These are phyloP conservation scores for Debaryomyces robertsiae DNA, from an alignment of 1,139 yeast genomes.

Conservation along the genomic window DNA sequence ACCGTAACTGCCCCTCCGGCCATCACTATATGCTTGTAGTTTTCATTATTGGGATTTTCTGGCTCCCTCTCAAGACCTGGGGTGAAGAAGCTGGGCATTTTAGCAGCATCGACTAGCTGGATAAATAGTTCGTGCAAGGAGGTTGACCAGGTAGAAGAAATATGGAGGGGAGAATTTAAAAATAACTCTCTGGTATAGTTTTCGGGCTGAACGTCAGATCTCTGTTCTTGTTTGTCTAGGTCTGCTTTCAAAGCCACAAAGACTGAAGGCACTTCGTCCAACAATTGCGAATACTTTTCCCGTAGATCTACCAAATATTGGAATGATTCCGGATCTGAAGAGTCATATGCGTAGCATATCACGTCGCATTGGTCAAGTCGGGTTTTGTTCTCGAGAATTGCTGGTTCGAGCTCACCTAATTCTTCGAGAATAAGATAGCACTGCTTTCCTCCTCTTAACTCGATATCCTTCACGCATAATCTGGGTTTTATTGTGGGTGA, in stretches of 20 bases:
- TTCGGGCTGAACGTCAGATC: conserved; percentile 86
- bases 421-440: conserved; percentile 90
- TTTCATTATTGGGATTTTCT: conserved; percentile 45
- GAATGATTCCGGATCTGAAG: conserved; percentile 94
- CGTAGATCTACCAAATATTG: conserved; percentile 75
- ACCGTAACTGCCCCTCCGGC: conserved; percentile 71
- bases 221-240: conserved; percentile 89
- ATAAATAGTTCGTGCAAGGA: conserved; percentile 83
- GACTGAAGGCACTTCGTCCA: conserved; percentile 77
- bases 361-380: conserved; percentile 88
- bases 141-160: conserved; percentile 86
- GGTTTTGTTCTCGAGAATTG: conserved; percentile 70
- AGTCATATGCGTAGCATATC: conserved; percentile 84
- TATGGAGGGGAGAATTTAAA: conserved; percentile 73
- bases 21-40: conserved; percentile 53
- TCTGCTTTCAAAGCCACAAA: conserved; percentile 95
- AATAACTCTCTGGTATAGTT: conserved; percentile 69
- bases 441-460: conserved; percentile 91
- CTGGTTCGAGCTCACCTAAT: conserved; percentile 82
- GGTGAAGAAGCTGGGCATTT: conserved; percentile 73
- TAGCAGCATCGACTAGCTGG: conserved; percentile 87
- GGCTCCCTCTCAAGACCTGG: conserved; percentile 79
- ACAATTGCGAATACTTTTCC: conserved; percentile 49
- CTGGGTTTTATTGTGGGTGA: conserved; percentile 83
- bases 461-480: conserved; percentile 90